Base-by-base conservation (phyloP, 768 basidiomycete genomes). In the Suillus brevipes region DNA sequence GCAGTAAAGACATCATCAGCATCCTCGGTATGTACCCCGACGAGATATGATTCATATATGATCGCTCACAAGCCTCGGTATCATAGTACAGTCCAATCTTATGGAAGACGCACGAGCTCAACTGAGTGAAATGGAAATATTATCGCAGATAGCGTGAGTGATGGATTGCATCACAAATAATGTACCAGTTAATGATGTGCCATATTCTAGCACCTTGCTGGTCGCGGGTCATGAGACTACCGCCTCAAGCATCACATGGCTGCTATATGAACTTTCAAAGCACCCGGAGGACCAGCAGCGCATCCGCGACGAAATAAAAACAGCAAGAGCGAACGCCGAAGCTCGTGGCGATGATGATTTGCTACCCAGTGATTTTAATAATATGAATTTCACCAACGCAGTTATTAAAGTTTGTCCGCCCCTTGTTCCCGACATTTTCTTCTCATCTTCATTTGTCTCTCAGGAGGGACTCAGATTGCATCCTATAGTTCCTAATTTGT, bases 1-100 rank as follows among this genome's bases (percentile, higher is more conserved):
- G 71, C 25, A 63, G 65, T 5, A 75, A 71, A 64, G 78, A 77
- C 61, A 73, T 78, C 25, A 74, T 78, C 70, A 78, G 76, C 43
- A 68, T 79, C 34, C 69, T 79, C 0, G 70, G 76, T 73, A 55
- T 23, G 70, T 63, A 36, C n/a, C 3, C 34, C 10, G 13, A 23
- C 4, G 43, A 62, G n/a, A n/a, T n/a, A 37, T 49, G 7, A 37
- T n/a, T 14, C 6, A 34, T 23, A 8, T 20, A 55, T 61, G 37
- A 47, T 59, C 20, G 16, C 34, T 53, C n/a, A 6, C 38, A 7
- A 40, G 16, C 20, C n/a, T 43, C 47, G 31, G 56, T 65, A 13
- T 13, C n/a, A 16, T 36, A 73, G 74, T 78, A 23, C 73, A 71
- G 45, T 76, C 78, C 0, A 79, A 79, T 62, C 50, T 59, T 3